phyloP scores from a whole-genome alignment of 1,284 basidiomycete genomes.

The Ustilago esculenta region DNA sequence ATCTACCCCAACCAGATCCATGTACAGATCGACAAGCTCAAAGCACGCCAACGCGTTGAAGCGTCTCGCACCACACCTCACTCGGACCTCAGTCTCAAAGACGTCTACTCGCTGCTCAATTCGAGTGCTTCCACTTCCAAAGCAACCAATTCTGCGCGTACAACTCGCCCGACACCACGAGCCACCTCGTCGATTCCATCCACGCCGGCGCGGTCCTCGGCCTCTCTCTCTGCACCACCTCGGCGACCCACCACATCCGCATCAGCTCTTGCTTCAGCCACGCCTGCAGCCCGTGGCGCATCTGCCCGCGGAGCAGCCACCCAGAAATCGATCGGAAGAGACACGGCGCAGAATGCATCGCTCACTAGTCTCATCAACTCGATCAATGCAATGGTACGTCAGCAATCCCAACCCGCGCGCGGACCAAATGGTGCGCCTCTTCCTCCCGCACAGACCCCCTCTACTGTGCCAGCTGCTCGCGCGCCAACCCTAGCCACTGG shows the following conservation, averaged over 20 bases:
- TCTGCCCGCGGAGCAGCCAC: not conserved
- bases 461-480: constrained; percentile 1
- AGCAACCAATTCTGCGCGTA: constrained; percentile 5
- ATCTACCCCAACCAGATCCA: constrained; percentile 44
- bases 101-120: constrained; percentile 44
- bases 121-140: constrained; percentile 6
- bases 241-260: constrained; percentile 8
- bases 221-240: constrained; percentile 7
- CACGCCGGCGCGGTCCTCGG: constrained; percentile 10
- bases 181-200: not conserved
- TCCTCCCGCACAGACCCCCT: constrained; percentile 19
- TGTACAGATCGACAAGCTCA: constrained; percentile 38
- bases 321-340: constrained; percentile 2
- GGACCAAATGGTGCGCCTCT: constrained; percentile 45
- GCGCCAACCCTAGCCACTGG: not conserved
- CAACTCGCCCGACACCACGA: constrained; percentile 2
- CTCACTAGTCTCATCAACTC: constrained; percentile 39
- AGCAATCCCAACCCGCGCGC: constrained; percentile 36
- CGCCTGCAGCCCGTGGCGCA: constrained; percentile 3
- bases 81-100: constrained; percentile 40
- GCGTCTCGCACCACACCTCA: constrained; percentile 6
- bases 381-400: constrained; percentile 38
- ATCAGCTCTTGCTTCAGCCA: not conserved
- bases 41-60: constrained; percentile 31
- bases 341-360: constrained; percentile 24